Evolutionary conservation across 305 asterid species (phyloP), one percentile per base, ranked within the genome.

Genomic region (Vinca major): DNA sequence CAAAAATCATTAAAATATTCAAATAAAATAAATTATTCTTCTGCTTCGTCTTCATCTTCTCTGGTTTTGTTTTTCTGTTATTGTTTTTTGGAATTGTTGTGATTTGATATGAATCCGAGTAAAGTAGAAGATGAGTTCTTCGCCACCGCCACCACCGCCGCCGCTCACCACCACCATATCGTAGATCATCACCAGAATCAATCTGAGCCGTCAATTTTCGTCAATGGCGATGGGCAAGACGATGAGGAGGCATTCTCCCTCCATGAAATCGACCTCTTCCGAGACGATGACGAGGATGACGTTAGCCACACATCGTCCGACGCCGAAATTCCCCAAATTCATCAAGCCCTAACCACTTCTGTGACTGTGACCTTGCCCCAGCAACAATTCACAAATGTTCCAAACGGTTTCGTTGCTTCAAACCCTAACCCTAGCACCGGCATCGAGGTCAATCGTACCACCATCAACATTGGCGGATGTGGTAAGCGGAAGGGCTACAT

Each of bases 231-330:
- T 49, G 65, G 55, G 62, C 82, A 80, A 5, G 89, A 85, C 33
- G 33, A 26, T 61, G 90, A 88, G 44, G 92, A 85, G 64, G 84
- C 88, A 5, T 89, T 89, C 80, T 78, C 85, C 58, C 81, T 86
- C 61, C 75, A 84, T 57, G 92, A 85, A 66, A 76, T 88, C 60
- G 88, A 80, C 37, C 85, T 91, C 73, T 89, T 87, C 87, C 90
- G 88, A n/a, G 93, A 89, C 64, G 96, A 89, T 66, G 97, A 90
- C 1, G 96, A 89, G 41, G 95, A 89, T 4, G 88, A 80, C 71
- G 81, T 76, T 74, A 85, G 91, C 79, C 94, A 79, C 68, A 80
- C 87, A 4, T 86, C 96, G 6, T 90, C 97, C 60, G 93, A 86
- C 49, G 81, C 88, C 39, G 91, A 85, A 61, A 78, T 80, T 26